These are phyloP conservation scores for Starmerella apis DNA, from an alignment of 805 yeast species.

Conservation along the genomic window DNA sequence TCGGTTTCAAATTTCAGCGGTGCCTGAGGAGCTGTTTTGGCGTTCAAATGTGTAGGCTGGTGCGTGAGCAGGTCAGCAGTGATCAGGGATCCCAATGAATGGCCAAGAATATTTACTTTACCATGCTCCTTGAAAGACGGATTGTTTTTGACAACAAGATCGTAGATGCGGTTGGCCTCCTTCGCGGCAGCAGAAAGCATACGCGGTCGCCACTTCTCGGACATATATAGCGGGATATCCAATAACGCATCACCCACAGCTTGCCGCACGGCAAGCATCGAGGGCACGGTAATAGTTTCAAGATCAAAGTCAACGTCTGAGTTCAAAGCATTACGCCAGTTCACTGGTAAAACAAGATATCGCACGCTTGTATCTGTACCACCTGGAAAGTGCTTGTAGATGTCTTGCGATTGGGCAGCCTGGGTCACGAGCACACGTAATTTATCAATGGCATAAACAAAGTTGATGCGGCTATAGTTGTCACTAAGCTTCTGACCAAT, in stretches of 20 bases:
- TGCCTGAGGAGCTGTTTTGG: slow-evolving; percentile 27
- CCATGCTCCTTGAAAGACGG: slow-evolving; percentile 46
- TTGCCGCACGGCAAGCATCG: slow-evolving; percentile 64
- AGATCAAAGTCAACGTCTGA: slow-evolving; percentile 44
- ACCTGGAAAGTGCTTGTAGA: slow-evolving; percentile 20
- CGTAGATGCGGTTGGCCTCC: slow-evolving; percentile 62
- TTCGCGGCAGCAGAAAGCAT: slow-evolving; percentile 56
- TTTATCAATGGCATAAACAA: slow-evolving; percentile 54
- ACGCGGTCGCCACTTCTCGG: slow-evolving; percentile 46
- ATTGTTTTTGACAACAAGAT: slow-evolving; percentile 49
- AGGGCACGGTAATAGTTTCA: slow-evolving; percentile 62
- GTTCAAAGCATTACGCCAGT: slow-evolving; percentile 66
- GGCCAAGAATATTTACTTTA: slow-evolving; percentile 65
- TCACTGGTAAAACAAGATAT: slow-evolving; percentile 53
- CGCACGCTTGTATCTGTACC: slow-evolving; percentile 11
- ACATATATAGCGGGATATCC: slow-evolving; percentile 73
- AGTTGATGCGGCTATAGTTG: slow-evolving; percentile 69
- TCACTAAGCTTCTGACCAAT: slow-evolving; percentile 84
- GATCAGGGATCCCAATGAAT: slow-evolving; percentile 78
- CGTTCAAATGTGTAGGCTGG: slow-evolving; percentile 31
- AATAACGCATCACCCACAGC: slow-evolving; percentile 75
- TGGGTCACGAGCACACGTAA: slow-evolving; percentile 31
- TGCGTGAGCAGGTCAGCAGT: slow-evolving; percentile 56
- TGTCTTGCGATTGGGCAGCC: slow-evolving; percentile 22
- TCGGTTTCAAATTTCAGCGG: slow-evolving; percentile 60